Evolutionary conservation across 225 moss, liverwort and hornwort species (phyloP).

Genomic region (Straminergon stramineum): DNA sequence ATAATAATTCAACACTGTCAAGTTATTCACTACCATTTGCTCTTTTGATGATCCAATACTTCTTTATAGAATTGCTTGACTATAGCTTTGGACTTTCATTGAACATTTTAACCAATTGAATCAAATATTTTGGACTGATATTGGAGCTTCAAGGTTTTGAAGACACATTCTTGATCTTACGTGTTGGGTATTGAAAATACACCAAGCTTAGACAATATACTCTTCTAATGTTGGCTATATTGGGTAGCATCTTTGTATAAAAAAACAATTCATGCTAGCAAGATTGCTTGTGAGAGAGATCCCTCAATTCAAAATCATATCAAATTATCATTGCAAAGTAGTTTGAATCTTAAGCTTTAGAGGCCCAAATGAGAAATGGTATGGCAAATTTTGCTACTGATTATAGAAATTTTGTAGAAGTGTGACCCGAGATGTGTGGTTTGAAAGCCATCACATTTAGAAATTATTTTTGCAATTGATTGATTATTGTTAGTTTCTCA

Average conservation of each 20-base stretch:
- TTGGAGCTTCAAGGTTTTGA: neutral
- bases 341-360: neutral
- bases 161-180: accelerated
- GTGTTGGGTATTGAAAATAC: neutral
- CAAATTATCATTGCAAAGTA: neutral
- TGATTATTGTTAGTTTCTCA: neutral
- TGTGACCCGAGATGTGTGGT: neutral
- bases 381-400: neutral
- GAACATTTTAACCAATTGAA: neutral
- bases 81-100: neutral
- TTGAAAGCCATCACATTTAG: neutral
- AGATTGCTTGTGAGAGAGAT: neutral
- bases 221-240: neutral
- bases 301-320: neutral
- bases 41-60: neutral
- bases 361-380: neutral
- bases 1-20: neutral
- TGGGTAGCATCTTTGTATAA: neutral
- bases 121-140: neutral
- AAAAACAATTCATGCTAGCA: neutral
- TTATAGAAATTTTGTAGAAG: neutral
- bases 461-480: neutral
- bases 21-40: neutral
- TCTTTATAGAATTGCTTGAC: neutral
- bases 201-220: neutral